Conservation (phyloP, 352 stramenopile species). For the Globisporangium sylvaticum region DNA sequence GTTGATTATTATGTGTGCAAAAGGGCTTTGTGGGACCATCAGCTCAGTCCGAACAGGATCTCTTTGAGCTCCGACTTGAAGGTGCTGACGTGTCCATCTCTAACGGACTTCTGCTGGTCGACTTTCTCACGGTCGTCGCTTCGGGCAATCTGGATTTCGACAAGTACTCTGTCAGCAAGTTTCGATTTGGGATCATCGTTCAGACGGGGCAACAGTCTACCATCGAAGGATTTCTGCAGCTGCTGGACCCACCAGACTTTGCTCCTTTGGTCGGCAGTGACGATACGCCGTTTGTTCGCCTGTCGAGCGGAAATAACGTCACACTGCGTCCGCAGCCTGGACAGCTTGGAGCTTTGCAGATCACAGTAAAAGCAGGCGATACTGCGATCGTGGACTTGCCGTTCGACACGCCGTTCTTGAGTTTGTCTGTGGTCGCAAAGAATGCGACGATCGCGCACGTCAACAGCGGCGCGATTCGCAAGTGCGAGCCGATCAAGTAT, state of each 20-base stretch:
- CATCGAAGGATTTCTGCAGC: constrained; percentile 46
- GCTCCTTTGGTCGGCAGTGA: neutral
- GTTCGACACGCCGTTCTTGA: constrained; percentile 55
- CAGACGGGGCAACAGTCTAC: constrained; percentile 26
- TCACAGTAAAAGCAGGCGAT: constrained; percentile 32
- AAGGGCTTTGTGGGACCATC: constrained; percentile 53
- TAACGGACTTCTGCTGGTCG: constrained; percentile 41
- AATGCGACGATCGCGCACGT: constrained; percentile 44
- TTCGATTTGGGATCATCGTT: constrained; percentile 30
- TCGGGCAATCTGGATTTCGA: constrained; percentile 38
- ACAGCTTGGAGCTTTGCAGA: constrained; percentile 37
- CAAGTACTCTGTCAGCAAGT: constrained; percentile 71
- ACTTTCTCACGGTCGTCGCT: constrained; percentile 31
- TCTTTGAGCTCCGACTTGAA: constrained; percentile 36
- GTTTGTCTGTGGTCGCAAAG: constrained; percentile 33
- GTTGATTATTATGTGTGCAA: neutral
- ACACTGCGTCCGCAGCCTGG: constrained; percentile 41
- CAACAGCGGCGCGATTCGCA: constrained; percentile 38
- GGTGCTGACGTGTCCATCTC: constrained; percentile 41
- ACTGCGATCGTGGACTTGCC: constrained; percentile 39
- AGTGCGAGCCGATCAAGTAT: constrained; percentile 36
- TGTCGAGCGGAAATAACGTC: constrained; percentile 36
- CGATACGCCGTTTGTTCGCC: constrained; percentile 18
- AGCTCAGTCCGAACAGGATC: constrained; percentile 30
- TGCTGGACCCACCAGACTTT: constrained; percentile 13